A percentile compares a stretch with the other conserved stretches of the same genome.
Conservation (phyloP, 305 asterid genomes). For the Solanum hybrid region DNA sequence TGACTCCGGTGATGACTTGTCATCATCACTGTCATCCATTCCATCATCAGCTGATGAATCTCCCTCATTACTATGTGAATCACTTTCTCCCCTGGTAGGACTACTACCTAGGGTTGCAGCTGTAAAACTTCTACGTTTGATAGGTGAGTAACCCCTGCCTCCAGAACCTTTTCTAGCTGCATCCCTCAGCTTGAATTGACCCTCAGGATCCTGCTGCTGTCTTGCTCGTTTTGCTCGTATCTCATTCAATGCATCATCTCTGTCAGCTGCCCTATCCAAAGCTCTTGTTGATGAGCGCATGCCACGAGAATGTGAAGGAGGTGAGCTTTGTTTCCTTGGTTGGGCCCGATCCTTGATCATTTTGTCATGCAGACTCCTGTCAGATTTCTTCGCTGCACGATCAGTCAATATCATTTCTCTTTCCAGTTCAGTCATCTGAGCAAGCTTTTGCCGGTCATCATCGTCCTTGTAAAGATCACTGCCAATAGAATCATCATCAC, state of each 20-base stretch:
- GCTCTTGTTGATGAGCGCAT: conserved; percentile 57
- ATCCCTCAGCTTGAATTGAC: conserved; percentile 38
- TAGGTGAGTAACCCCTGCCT: conserved; percentile 60
- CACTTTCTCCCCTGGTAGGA: conserved; percentile 72
- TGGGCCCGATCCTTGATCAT: conserved; percentile 34
- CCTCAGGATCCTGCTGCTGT: conserved; percentile 40
- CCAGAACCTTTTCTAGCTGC: conserved; percentile 64
- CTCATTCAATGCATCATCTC: conserved; percentile 71
- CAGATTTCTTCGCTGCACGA: conserved; percentile 88
- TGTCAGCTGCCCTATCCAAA: conserved; percentile 65
- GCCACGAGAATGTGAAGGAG: conserved; percentile 56
- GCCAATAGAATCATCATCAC: conserved; percentile 91
- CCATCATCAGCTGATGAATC: conserved; percentile 82
- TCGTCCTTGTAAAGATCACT: conserved; percentile 92
- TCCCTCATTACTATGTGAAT: conserved; percentile 68
- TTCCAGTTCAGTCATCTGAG: conserved; percentile 77
- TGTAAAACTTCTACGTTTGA: conserved; percentile 63
- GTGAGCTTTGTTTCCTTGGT: conserved; percentile 61
- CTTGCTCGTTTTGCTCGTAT: conserved; percentile 52
- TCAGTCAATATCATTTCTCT: conserved; percentile 79
- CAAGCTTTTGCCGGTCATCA: conserved; percentile 76
- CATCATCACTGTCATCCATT: conserved; percentile 87
- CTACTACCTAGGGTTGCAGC: conserved; percentile 58
- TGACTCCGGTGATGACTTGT: conserved; percentile 56
- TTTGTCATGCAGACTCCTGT: conserved; percentile 66